Percentiles rank a stretch among this genome's conserved stretches.
Conservation (phyloP, 2,329 filamentous ascomycete genomes). For the Botrytis paeoniae region DNA sequence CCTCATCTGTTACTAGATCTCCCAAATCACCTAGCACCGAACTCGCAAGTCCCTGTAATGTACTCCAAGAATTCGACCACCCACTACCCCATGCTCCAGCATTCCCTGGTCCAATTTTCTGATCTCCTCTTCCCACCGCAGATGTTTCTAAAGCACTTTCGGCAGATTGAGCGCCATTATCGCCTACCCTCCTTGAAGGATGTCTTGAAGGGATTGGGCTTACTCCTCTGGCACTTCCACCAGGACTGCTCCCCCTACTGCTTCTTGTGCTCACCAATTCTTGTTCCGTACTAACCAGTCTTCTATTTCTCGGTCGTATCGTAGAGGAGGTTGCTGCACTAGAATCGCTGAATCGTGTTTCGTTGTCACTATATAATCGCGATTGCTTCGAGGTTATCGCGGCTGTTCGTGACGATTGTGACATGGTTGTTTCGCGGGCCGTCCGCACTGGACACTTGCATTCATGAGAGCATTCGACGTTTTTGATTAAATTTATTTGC, state of each 20-base stretch:
- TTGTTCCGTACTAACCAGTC: conserved; percentile 34
- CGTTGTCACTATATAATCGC: conserved; percentile 18
- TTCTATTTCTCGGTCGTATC: conserved; percentile 35
- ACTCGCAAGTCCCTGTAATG: conserved; percentile 37
- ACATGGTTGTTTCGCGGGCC: conserved; percentile 26
- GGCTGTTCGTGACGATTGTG: conserved; percentile 24
- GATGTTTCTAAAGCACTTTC: not conserved
- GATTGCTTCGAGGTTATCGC: conserved; percentile 21
- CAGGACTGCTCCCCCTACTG: conserved; percentile 35
- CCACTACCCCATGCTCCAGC: conserved; percentile 21
- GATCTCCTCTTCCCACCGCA: conserved; percentile 11
- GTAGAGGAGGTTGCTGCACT: conserved; percentile 21
- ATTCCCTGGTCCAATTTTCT: conserved; percentile 6
- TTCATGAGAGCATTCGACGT: conserved; percentile 29
- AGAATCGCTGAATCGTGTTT: conserved; percentile 10
- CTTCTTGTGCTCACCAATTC: conserved; percentile 34
- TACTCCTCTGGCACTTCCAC: conserved; percentile 44
- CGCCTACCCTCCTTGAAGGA: conserved; percentile 28
- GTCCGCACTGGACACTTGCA: conserved; percentile 27
- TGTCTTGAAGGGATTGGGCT: conserved; percentile 50
- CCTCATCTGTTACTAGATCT: conserved; percentile 23
- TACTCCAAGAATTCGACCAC: conserved; percentile 36
- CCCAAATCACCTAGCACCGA: conserved; percentile 35
- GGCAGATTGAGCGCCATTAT: conserved; percentile 11
- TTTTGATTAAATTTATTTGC: not conserved